Percentiles rank a stretch among this genome's conserved stretches.
phyloP scores from a whole-genome alignment of 345 rosid genomes.

The Populus tremula region DNA sequence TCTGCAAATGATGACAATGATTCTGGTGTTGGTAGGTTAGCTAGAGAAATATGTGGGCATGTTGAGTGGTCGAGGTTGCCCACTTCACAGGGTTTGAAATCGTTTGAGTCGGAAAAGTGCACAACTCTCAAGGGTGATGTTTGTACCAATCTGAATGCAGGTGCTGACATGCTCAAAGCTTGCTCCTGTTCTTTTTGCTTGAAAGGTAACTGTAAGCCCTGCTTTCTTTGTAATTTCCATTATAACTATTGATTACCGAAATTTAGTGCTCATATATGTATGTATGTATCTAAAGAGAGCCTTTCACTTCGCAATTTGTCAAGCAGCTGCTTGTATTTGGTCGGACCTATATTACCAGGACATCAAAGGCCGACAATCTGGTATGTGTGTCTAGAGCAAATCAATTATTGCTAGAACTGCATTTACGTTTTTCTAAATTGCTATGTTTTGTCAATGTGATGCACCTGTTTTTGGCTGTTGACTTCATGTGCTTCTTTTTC shows the following conservation, averaged over 20 bases:
- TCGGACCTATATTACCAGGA: constrained; percentile 92
- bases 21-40: constrained; percentile 28
- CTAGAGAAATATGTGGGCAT: constrained; percentile 29
- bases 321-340: constrained; percentile 87
- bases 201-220: constrained; percentile 47
- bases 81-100: constrained; percentile 35
- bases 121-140: constrained; percentile 33
- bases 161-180: constrained; percentile 47
- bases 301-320: constrained; percentile 20
- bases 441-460: constrained; percentile 1
- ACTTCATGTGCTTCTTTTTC: background rate
- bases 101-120: constrained; percentile 57
- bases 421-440: constrained; percentile 3
- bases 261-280: background rate
- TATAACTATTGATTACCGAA: background rate
- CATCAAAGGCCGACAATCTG: constrained; percentile 68
- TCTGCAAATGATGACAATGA: constrained; percentile 28
- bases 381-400: constrained; percentile 31
- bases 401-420: background rate
- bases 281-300: constrained; percentile 3
- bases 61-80: constrained; percentile 41
- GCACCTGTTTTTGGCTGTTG: background rate
- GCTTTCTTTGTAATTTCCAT: background rate
- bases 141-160: constrained; percentile 31
- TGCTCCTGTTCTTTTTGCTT: constrained; percentile 86